These are phyloP conservation scores for Cladosporium sp. DNA, from an alignment of 2,329 filamentous ascomycete species.

Conservation along the genomic window DNA sequence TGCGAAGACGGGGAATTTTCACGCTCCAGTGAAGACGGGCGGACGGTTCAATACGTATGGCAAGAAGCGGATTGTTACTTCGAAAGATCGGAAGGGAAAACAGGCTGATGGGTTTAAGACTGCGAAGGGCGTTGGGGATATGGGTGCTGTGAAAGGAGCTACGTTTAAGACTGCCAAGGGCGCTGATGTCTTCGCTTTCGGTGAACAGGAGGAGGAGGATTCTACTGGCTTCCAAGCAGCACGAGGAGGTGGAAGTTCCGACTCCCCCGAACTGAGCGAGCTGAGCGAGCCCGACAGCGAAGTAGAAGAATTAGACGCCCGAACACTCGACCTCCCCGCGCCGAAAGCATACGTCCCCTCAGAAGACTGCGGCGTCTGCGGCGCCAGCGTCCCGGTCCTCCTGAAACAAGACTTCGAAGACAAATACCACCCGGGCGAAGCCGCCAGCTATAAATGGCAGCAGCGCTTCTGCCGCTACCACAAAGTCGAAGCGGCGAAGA, in stretches of 20 bases:
- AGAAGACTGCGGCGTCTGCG: constrained; percentile 25
- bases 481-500: constrained; percentile 23
- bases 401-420: constrained; percentile 30
- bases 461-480: constrained; percentile 32
- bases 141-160: neutral
- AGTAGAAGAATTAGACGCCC: constrained; percentile 6
- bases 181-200: constrained; percentile 9
- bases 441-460: constrained; percentile 29
- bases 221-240: neutral
- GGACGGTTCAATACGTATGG: neutral
- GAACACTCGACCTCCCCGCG: constrained; percentile 11
- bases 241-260: neutral
- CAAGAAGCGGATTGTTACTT: constrained; percentile 1
- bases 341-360: constrained; percentile 4
- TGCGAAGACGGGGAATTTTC: constrained; percentile 16
- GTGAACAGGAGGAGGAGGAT: neutral
- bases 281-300: constrained; percentile 14
- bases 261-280: constrained; percentile 1
- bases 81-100: constrained; percentile 9
- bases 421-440: constrained; percentile 16
- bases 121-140: neutral
- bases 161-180: constrained; percentile 10
- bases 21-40: constrained; percentile 3
- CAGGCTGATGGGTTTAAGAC: constrained; percentile 6
- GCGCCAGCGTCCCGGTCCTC: constrained; percentile 17